Evolutionary conservation across 306 rosid genomes (phyloP), one percentile per base, ranked within the genome.

Genomic region (Myrica gale): DNA sequence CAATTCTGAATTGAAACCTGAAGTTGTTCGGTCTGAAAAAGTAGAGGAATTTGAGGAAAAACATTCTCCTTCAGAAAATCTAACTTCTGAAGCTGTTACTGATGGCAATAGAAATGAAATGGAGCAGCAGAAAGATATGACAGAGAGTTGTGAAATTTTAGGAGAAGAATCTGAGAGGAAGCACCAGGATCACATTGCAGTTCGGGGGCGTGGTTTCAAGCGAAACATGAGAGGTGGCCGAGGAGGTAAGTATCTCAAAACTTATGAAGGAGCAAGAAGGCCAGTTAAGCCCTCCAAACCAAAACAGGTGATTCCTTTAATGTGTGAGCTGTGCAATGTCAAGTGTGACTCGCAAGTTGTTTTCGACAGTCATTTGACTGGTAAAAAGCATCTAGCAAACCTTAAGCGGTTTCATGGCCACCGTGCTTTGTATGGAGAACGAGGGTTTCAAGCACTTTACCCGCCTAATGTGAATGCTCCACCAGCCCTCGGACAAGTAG

Each of bases 291-390:
- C 84, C 78, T 79, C 82, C 21, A 82, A 73, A 76, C 73, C 92
- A 17, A 83, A 86, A 55, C 87, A 81, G 79, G 68, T 43, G 77
- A 15, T 76, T 67, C 72, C 86, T 68, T 69, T 88, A 63, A 77
- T 73, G 75, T 92, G 97, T 26, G 92, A 90, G 72, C 48, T 92
- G 89, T 92, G 97, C 88, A 85, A 87, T 82, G 90, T 90, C 75
- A 90, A 87, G 83, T 92, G 97, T 68, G 96, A 92, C 65, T 87
- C 93, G 5, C 88, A 87, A 77, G 81, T 81, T 61, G 96, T 90
- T 67, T 87, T 82, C 69, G 86, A 92, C 71, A 90, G 89, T 80
- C 97, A 92, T 80, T 17, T 92, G 86, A 74, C 54, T 12, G 97
- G 97, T 57, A 90, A 88, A 79, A 92, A 84, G 79, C 93, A 92